Percentiles rank a stretch among this genome's conserved stretches.
phyloP scores from a whole-genome alignment of 169 alveolate species.

The Perkinsus olseni region DNA sequence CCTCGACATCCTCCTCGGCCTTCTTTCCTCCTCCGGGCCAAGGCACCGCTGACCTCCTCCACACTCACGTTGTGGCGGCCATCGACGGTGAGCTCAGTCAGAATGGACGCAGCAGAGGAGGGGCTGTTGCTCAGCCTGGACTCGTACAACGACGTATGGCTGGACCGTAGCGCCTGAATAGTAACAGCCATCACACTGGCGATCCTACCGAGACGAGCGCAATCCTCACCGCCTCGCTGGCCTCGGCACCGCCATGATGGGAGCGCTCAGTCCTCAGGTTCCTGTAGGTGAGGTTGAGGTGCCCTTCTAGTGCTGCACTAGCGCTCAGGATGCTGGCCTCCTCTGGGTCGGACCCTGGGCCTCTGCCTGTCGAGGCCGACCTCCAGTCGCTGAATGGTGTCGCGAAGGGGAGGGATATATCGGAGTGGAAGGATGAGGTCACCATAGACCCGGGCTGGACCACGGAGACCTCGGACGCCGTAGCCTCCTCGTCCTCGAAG shows the following conservation, averaged over 20 bases:
- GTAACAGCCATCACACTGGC: not conserved
- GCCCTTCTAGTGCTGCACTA: not conserved
- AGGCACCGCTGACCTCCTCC: not conserved
- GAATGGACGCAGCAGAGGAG: not conserved
- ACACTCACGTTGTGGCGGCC: not conserved
- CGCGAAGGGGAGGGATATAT: not conserved
- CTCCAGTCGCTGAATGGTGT: not conserved
- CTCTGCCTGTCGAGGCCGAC: not conserved
- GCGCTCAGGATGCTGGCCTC: not conserved
- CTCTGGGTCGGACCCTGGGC: not conserved
- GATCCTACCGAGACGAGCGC: not conserved
- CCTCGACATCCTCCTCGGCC: not conserved
- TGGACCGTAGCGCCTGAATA: not conserved
- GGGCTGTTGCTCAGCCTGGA: not conserved
- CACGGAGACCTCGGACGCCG: not conserved
- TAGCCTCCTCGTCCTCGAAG: not conserved
- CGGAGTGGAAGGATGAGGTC: not conserved
- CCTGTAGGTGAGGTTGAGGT: not conserved
- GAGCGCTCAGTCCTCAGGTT: not conserved
- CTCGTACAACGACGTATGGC: not conserved
- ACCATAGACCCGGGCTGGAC: not conserved
- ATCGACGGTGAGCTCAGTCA: not conserved
- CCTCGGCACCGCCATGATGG: not conserved
- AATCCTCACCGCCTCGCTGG: not conserved
- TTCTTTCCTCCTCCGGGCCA: not conserved